These are phyloP conservation scores for Chondrostereum purpureum DNA, from an alignment of 1,284 basidiomycete genomes.

Conservation along the genomic window DNA sequence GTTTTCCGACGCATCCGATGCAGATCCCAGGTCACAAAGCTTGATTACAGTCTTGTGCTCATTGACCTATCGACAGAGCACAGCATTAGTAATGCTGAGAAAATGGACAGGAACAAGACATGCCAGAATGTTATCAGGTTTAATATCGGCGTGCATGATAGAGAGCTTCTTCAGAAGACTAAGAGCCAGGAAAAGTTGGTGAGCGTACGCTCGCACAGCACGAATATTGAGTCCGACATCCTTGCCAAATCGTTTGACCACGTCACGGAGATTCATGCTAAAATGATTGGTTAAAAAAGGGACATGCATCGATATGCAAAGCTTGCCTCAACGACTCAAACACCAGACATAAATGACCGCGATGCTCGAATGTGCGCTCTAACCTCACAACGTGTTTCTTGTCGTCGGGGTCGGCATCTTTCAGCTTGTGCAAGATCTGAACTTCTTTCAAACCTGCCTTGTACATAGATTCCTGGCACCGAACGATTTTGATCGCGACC, in stretches of 20 bases:
- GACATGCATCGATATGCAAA: too few relatives aligned
- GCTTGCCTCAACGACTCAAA: conserved; percentile 93
- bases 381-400: conserved; percentile 93
- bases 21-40: conserved; percentile 94
- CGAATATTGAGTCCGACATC: conserved; percentile 95
- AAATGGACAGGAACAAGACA: conserved; percentile 20
- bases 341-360: conserved; percentile 94
- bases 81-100: conserved; percentile 9
- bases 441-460: conserved; percentile 93
- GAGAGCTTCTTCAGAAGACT: conserved; percentile 83
- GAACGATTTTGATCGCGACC: conserved; percentile 96
- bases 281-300: too few relatives aligned
- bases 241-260: conserved; percentile 98
- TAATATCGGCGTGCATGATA: conserved; percentile 98
- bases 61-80: conserved; percentile 60
- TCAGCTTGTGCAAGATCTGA: conserved; percentile 82
- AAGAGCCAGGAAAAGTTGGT: conserved; percentile 90
- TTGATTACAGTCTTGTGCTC: conserved; percentile 93
- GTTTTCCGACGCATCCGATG: conserved; percentile 88
- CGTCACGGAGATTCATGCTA: conserved; percentile 97
- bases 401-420: conserved; percentile 89
- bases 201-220: conserved; percentile 96
- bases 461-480: conserved; percentile 97
- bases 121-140: conserved; percentile 93
- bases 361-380: conserved; percentile 92